Evolutionary conservation across 164 flowering plant species (phyloP), one percentile per base, ranked within the genome.

Genomic region (Annona squamosa): DNA sequence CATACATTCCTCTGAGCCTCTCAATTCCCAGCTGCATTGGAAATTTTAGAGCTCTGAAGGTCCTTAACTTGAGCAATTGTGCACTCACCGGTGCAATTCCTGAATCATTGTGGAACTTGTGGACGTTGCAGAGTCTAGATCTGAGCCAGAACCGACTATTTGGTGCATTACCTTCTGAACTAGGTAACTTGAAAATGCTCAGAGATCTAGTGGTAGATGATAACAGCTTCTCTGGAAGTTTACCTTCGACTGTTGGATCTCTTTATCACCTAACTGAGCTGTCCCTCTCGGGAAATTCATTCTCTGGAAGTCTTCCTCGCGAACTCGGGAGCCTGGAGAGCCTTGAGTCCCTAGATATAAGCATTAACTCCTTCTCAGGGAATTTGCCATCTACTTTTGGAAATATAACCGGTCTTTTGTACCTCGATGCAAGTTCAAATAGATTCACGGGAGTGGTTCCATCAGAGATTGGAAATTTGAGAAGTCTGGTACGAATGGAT

Each of bases 1-100:
- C 86, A 0, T 80, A 78, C 48, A 64, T 62, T 2, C 85, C 85
- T 12, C 73, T 85, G 52, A 77, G 71, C 68, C 74, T 83, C 77
- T 86, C 85, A 4, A 80, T 89, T 74, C 92, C 90, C 4, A 71
- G 16, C 6, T 47, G 61, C 67, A 77, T 86, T 44, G 85, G 80
- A 43, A 75, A 80, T 44, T 82, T 89, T 61, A 86, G 48, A 57
- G 64, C 80, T 68, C 82, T 89, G 65, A 85, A 71, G 78, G 69
- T 74, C 61, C 88, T 89, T 2, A 89, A 85, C 69, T 81, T 88
- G 72, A 88, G 88, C 73, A 69, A 70, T 56, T 86, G 92, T 73
- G 81, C 68, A 46, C 73, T 87, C 41, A 85, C 77, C 67, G 89
- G 92, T 13, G 17, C 4, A 43, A 71, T 87, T 69, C 84, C 84